Conservation (phyloP, 257 asterid genomes). For the Oldenlandia corymbosa region DNA sequence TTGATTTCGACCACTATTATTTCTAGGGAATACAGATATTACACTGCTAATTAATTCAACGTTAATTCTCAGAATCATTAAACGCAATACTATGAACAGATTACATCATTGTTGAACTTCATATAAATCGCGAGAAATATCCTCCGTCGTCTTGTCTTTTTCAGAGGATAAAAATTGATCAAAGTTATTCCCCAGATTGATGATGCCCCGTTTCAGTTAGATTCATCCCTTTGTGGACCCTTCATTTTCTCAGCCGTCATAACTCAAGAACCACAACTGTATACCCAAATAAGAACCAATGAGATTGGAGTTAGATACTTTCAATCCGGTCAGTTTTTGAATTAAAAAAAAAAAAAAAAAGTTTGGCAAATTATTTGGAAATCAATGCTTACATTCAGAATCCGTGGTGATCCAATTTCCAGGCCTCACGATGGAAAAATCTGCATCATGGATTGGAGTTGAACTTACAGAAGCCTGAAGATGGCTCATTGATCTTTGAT, state of each 20-base stretch:
- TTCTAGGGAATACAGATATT: background rate
- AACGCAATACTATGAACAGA: background rate
- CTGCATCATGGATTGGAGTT: slow-evolving; percentile 35
- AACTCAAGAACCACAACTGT: slow-evolving; percentile 81
- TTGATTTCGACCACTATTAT: slow-evolving; percentile 1
- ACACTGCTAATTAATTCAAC: background rate
- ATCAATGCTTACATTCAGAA: slow-evolving; percentile 60
- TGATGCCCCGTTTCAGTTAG: background rate
- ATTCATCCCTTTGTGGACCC: background rate
- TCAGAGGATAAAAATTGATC: slow-evolving; percentile 9
- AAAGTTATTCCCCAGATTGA: background rate
- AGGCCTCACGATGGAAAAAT: slow-evolving; percentile 18
- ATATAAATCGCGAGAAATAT: slow-evolving; percentile 8
- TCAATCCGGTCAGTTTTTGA: no score
- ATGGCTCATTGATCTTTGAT: slow-evolving; percentile 12
- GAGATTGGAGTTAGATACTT: background rate
- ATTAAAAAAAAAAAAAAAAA: no score
- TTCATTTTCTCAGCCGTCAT: slow-evolving; percentile 24
- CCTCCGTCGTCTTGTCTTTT: background rate
- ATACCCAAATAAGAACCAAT: background rate
- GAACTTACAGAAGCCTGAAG: slow-evolving; percentile 26
- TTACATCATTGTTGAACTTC: background rate
- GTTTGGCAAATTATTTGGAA: no score
- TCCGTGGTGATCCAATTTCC: slow-evolving; percentile 85
- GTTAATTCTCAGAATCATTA: slow-evolving; percentile 4